Evolutionary conservation across 371 early-diverging fungal genomes (phyloP).

Genomic region (Mucor circinelloides): DNA sequence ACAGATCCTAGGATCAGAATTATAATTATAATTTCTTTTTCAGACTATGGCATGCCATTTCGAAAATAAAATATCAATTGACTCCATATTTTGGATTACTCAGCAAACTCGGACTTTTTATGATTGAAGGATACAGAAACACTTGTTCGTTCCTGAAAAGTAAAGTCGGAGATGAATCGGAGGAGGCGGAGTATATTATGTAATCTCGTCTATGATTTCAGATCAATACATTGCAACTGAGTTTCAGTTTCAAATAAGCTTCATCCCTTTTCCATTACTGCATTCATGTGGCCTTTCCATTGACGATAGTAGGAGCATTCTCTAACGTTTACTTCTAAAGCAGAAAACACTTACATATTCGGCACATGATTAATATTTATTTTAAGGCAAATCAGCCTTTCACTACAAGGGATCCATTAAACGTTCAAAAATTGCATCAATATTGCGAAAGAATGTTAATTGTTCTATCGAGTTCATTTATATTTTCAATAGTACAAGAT

Average conservation of each 20-base stretch:
- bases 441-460: not conserved
- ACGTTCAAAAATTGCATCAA: not conserved
- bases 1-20: slow-evolving; percentile 2
- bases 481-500: not conserved
- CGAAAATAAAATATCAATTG: not conserved
- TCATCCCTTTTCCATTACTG: not conserved
- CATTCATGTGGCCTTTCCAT: not conserved
- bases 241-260: not conserved
- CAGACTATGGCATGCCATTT: slow-evolving; percentile 3
- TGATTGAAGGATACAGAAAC: not conserved
- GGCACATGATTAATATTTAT: not conserved
- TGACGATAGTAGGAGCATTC: not conserved
- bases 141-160: not conserved
- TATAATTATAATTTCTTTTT: not conserved
- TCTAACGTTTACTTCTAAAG: not conserved
- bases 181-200: not conserved
- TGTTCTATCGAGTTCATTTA: not conserved
- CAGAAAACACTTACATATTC: not conserved
- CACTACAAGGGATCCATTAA: not conserved
- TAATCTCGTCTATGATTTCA: not conserved
- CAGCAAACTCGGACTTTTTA: not conserved
- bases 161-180: not conserved
- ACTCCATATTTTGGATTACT: not conserved
- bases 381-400: not conserved
- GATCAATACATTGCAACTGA: not conserved